A percentile compares a stretch with the other conserved stretches of the same genome.
These are phyloP conservation scores for Leccinum incarnatum DNA, from an alignment of 768 basidiomycete genomes.

Conservation along the genomic window DNA sequence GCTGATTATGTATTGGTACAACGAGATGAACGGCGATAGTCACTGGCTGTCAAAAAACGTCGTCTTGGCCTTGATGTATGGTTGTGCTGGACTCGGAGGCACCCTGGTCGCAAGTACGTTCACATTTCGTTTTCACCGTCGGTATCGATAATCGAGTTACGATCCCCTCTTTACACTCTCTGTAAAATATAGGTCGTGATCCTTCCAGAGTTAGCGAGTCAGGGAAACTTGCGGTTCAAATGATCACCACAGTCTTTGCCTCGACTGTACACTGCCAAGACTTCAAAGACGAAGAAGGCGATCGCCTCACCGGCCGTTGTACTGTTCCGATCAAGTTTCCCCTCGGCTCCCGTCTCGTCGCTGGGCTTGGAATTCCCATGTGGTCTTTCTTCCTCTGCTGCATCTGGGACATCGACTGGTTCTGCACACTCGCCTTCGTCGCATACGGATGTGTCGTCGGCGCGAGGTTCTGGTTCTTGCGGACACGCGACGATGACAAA, in stretches of 20 bases:
- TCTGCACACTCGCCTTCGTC: slow-evolving; percentile 27
- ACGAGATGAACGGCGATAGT: slow-evolving; percentile 37
- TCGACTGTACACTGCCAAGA: slow-evolving; percentile 52
- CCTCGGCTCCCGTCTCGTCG: slow-evolving; percentile 32
- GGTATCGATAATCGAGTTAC: background rate
- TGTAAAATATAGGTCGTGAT: slow-evolving; percentile 18
- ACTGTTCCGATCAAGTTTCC: slow-evolving; percentile 48
- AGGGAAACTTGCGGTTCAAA: slow-evolving; percentile 30
- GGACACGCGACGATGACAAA: slow-evolving; percentile 30
- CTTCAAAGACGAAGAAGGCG: slow-evolving; percentile 46
- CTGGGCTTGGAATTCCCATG: slow-evolving; percentile 32
- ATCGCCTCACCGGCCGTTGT: slow-evolving; percentile 35
- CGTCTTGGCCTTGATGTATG: slow-evolving; percentile 38
- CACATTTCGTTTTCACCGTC: background rate
- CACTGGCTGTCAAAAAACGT: slow-evolving; percentile 40
- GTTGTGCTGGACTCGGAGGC: slow-evolving; percentile 37
- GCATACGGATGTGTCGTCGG: slow-evolving; percentile 35
- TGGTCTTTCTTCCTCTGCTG: slow-evolving; percentile 38
- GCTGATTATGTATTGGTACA: slow-evolving; percentile 36
- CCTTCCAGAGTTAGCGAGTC: slow-evolving; percentile 26
- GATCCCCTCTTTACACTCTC: background rate
- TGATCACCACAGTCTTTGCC: slow-evolving; percentile 38
- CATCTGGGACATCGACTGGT: slow-evolving; percentile 36
- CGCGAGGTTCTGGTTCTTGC: slow-evolving; percentile 30
- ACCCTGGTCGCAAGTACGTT: slow-evolving; percentile 37